Percentiles rank a stretch among this genome's conserved stretches.
phyloP scores from a whole-genome alignment of 805 yeast genomes.

The Metschnikowia picachoensis region DNA sequence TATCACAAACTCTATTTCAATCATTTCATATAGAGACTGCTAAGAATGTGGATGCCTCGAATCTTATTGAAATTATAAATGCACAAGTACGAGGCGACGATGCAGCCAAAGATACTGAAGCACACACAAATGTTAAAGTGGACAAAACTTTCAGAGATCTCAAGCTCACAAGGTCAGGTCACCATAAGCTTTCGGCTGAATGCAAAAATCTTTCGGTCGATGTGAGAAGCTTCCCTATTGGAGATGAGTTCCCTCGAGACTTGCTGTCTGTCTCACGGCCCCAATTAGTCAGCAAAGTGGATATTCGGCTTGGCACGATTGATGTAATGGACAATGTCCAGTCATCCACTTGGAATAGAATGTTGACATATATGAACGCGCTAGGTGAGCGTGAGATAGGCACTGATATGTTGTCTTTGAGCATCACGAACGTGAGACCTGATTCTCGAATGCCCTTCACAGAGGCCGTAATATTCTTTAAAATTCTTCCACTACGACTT shows the following conservation, averaged over 20 bases:
- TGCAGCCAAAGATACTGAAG: conserved; percentile 1
- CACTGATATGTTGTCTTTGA: conserved; percentile 55
- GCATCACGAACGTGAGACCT: conserved; percentile 61
- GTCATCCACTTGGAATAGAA: conserved; percentile 87
- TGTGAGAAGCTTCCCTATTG: conserved; percentile 37
- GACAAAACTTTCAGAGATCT: conserved; percentile 42
- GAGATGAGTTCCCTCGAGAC: conserved; percentile 40
- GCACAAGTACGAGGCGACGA: conserved; percentile 28
- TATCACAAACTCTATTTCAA: conserved; percentile 64
- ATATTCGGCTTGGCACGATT: conserved; percentile 48
- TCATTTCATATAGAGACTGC: conserved; percentile 73
- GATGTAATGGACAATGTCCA: conserved; percentile 74
- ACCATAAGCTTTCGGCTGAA: conserved; percentile 57
- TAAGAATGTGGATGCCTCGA: conserved; percentile 41
- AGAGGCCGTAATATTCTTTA: conserved; percentile 54
- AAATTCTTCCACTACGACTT: conserved; percentile 69
- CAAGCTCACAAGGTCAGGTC: conserved; percentile 59
- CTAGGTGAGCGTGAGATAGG: conserved; percentile 70
- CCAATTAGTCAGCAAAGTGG: conserved; percentile 47
- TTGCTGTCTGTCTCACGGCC: conserved; percentile 20
- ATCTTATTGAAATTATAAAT: conserved; percentile 53
- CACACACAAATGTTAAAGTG: conserved; percentile 24
- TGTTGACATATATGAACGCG: conserved; percentile 64
- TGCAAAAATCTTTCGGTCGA: conserved; percentile 49
- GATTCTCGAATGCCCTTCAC: conserved; percentile 59